Conservation (phyloP, 495 filamentous ascomycete genomes). For the Friedmanniomyces endolithicus region DNA sequence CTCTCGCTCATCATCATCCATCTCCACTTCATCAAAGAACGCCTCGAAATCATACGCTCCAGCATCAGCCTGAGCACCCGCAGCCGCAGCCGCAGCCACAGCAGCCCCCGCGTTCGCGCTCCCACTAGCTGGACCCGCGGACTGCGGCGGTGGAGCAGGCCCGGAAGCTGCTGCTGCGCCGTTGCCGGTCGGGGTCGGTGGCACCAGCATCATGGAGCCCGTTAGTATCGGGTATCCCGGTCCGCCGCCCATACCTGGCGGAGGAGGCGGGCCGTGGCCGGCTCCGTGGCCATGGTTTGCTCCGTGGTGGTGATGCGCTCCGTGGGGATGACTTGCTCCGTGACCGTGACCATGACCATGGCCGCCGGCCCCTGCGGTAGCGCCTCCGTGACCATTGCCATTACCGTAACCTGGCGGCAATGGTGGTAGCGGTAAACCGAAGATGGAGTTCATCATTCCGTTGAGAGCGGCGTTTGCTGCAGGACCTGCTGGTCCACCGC, state of each 20-base stretch:
- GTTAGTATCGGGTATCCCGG: not conserved
- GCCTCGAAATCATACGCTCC: not conserved
- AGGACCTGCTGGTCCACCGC: not conserved
- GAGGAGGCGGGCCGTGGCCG: not conserved
- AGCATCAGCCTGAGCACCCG: not conserved
- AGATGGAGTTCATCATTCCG: not conserved
- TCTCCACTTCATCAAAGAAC: not conserved
- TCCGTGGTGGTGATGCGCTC: not conserved
- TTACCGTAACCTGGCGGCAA: not conserved
- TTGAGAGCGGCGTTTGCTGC: not conserved
- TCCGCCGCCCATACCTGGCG: not conserved
- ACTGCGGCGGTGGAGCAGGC: not conserved
- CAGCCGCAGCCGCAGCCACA: not conserved
- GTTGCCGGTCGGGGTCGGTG: not conserved
- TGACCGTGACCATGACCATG: not conserved
- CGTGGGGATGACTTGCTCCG: too few species aligned
- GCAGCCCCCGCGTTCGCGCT: not conserved
- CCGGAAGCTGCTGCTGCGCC: not conserved
- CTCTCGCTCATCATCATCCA: not conserved
- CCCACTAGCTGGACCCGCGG: not conserved
- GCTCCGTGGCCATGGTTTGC: not conserved
- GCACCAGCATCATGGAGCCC: not conserved
- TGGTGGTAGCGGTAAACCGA: not conserved
- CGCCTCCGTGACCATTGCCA: not conserved
- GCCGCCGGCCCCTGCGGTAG: not conserved